Percentiles rank a stretch among this genome's conserved stretches.
These are phyloP conservation scores for Cyberlindnera mrakii DNA, from an alignment of 805 yeast genomes.

Conservation along the genomic window DNA sequence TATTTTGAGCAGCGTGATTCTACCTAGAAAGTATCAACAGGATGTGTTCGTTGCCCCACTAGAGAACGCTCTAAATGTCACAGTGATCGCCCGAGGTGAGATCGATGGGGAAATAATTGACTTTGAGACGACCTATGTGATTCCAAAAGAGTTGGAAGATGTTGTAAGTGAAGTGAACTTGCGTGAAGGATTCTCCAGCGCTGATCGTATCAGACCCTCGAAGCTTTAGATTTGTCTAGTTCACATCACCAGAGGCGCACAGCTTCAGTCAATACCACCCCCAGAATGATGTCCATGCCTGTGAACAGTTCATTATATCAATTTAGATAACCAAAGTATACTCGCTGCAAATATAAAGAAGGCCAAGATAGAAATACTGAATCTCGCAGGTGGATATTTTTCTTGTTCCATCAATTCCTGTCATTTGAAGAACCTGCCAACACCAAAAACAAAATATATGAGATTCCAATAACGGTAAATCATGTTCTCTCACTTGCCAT, in stretches of 20 bases:
- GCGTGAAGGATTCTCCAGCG: too few relatives aligned
- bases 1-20: too few relatives aligned
- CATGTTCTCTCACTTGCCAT: conserved; percentile 61
- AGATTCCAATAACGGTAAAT: conserved; percentile 42
- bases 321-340: not conserved
- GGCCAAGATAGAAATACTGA: not conserved
- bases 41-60: too few relatives aligned
- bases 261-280: not conserved
- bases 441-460: conserved; percentile 43
- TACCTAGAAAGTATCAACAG: too few relatives aligned
- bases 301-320: not conserved
- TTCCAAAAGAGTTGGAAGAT: too few relatives aligned
- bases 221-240: not conserved
- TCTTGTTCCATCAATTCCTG: conserved; percentile 41
- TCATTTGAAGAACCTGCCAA: conserved; percentile 43
- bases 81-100: too few relatives aligned
- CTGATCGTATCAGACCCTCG: not conserved
- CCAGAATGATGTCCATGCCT: not conserved
- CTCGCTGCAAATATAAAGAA: not conserved
- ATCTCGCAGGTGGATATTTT: not conserved
- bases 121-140: too few relatives aligned
- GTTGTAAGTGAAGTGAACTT: too few relatives aligned
- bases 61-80: too few relatives aligned
- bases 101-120: too few relatives aligned
- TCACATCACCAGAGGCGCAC: not conserved